Conservation (phyloP, 768 basidiomycete species). For the Mycena amicta region DNA sequence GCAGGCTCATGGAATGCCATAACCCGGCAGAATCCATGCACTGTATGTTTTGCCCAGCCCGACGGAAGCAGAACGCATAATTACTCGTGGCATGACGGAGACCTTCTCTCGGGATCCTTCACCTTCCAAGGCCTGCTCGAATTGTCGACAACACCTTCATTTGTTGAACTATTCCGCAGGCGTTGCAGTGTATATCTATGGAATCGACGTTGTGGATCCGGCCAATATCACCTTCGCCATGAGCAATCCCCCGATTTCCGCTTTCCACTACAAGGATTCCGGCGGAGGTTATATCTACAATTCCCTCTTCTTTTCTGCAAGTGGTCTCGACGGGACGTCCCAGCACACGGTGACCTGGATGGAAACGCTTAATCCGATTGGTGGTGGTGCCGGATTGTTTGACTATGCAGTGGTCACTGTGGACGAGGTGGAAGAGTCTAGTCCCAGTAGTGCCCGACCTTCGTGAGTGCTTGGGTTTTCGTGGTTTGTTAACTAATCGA, state of each 20-base stretch:
- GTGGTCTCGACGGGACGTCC: background rate
- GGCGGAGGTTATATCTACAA: background rate
- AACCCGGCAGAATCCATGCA: background rate
- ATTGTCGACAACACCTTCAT: too few relatives aligned
- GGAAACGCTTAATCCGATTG: background rate
- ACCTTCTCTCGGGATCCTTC: background rate
- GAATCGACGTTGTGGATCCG: background rate
- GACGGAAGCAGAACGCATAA: background rate
- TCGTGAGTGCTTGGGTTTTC: background rate
- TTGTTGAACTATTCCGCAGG: background rate
- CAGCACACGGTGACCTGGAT: background rate
- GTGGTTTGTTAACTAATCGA: background rate
- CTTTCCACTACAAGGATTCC: background rate
- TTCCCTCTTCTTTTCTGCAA: background rate
- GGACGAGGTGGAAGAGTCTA: background rate
- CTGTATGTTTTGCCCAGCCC: background rate
- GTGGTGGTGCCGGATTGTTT: background rate
- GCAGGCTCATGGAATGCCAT: background rate
- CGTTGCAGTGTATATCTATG: background rate
- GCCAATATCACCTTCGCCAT: background rate
- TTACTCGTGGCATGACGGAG: background rate
- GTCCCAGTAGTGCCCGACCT: background rate
- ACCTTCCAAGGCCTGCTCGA: background rate
- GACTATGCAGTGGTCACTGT: constrained; percentile 3
- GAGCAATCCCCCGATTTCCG: background rate